These are phyloP conservation scores for Zoysia japonica DNA, from an alignment of 176 grass and related monocot species.

Conservation along the genomic window DNA sequence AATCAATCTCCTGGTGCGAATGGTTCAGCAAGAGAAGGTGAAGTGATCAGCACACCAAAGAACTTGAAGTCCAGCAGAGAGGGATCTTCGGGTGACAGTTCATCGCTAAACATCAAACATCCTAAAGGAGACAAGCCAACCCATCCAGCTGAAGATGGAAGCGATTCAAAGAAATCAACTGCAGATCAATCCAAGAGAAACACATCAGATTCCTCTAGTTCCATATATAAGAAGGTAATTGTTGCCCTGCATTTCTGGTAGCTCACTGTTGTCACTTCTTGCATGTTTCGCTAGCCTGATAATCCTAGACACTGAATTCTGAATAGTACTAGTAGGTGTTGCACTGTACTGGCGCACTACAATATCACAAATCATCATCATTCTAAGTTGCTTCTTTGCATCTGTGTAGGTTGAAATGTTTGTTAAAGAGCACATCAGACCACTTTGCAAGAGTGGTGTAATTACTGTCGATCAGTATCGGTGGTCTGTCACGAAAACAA, in stretches of 20 bases:
- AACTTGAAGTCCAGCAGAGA: constrained; percentile 37
- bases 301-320: neutral
- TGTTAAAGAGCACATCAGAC: constrained; percentile 91
- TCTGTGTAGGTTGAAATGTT: constrained; percentile 67
- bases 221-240: constrained; percentile 90
- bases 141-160: constrained; percentile 33
- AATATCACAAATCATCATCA: neutral
- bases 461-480: constrained; percentile 77
- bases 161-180: constrained; percentile 43
- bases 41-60: constrained; percentile 36
- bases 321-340: neutral
- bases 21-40: constrained; percentile 25
- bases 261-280: neutral
- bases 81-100: constrained; percentile 26
- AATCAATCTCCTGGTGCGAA: constrained; percentile 12
- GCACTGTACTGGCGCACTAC: neutral
- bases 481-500: constrained; percentile 70
- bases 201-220: constrained; percentile 41
- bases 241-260: neutral
- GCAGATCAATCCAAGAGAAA: constrained; percentile 31
- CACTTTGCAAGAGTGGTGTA: constrained; percentile 90
- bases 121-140: constrained; percentile 24
- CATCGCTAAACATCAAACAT: constrained; percentile 24
- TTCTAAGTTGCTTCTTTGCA: constrained; percentile 3
- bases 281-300: neutral